These are phyloP conservation scores for Wickerhamiella vanderwaltii DNA, from an alignment of 805 yeast species.

Conservation along the genomic window DNA sequence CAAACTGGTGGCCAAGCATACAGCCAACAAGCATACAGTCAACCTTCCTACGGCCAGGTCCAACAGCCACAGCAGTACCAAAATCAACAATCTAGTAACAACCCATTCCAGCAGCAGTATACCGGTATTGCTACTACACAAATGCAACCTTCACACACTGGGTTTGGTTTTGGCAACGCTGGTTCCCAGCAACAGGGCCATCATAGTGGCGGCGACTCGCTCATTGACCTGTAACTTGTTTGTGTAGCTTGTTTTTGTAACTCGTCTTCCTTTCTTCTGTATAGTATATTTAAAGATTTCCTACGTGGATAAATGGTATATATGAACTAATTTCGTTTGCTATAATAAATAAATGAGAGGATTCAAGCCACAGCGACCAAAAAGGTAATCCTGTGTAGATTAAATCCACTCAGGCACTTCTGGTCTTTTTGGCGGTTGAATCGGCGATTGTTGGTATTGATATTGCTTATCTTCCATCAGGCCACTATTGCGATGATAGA, in stretches of 20 bases:
- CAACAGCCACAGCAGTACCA: slow-evolving; percentile 1
- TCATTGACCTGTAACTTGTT: slow-evolving; percentile 6
- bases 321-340: slow-evolving; percentile 6
- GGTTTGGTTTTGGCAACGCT: slow-evolving; percentile 88
- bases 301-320: not conserved
- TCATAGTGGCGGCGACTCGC: not conserved
- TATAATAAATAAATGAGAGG: too few species aligned
- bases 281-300: too few species aligned
- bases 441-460: too few species aligned
- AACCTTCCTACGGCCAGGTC: not conserved
- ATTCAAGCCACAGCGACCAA: too few species aligned
- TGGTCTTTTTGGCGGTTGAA: too few species aligned
- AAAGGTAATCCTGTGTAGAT: too few species aligned
- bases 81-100: slow-evolving; percentile 23
- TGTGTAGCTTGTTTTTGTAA: too few species aligned
- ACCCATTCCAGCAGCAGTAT: slow-evolving; percentile 53
- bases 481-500: too few species aligned
- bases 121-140: slow-evolving; percentile 56
- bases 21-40: not conserved
- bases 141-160: slow-evolving; percentile 75
- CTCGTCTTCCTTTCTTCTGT: too few species aligned
- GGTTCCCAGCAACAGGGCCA: slow-evolving; percentile 17
- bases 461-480: too few species aligned
- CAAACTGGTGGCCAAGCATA: too few species aligned
- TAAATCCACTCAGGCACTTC: too few species aligned